Base-by-base conservation (phyloP, 768 basidiomycete species). In the Flagelloscypha sp. region DNA sequence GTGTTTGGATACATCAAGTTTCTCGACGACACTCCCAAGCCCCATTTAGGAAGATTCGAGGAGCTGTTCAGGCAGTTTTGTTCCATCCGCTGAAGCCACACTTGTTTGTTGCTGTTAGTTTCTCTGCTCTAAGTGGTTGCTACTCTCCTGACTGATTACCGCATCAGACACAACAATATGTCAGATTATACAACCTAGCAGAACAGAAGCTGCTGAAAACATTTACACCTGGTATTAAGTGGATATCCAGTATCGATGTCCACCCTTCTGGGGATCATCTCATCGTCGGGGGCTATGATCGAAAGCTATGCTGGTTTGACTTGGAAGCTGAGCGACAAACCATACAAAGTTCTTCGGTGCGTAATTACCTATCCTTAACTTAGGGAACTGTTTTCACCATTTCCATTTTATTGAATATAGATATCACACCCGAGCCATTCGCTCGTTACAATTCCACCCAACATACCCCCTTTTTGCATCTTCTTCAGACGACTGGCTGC, bases 271-370 rank as follows among this genome's bases (percentile, higher is more conserved):
- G 89, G 19, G 93, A 98, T 50, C 92, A 99, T 65, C 66, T 99
- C 42, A 89, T 99, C 42, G 87, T 99, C 33, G 95, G 95, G 40
- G 89, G 89, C 30, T 98, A 98, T 58, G 95, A 99, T 63, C 82
- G 86, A 47, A 95, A 97, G 57, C 64, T 99, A 11, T 93, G 90
- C 57, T 99, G 95, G 95, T 98, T 98, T 58, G 95, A 99, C 64
- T 67, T 99, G 45, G 95, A 98, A 52, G n/a, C 76, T 99, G 37
- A 88, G 84, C 47, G 84, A 87, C 44, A 95, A 94, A 57, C 95
- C 95, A 1, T 99, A 94, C 72, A 97, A 95, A 63, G 78, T 95
- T 36, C 64, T 99, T 48, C 76, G 89, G 90, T 88, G 57, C 46
- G 70, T 58, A 24, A 34, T 19, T 29, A 25, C 25, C 40, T 35